Base-by-base conservation (phyloP, 73 alveolate genomes). In the Paramecium biaurelia region DNA sequence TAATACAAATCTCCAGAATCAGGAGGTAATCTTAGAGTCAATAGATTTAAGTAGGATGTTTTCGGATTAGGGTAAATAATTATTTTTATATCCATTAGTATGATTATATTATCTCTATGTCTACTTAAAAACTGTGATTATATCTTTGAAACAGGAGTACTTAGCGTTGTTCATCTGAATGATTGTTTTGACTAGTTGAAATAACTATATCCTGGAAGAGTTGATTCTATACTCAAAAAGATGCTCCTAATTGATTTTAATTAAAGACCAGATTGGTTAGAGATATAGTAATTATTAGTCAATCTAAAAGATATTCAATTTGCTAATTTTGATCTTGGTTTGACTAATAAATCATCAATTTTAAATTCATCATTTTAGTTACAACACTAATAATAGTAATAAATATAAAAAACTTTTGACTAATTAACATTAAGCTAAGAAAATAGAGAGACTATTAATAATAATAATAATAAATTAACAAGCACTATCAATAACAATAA, bases 241-340 rank as follows among this genome's bases (percentile, higher is more conserved):
- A 79, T 79, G 90, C 42, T 79, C 1, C 2, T 47, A 7, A 23
- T 79, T 23, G 90, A 79, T 43, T 47, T 43, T 2, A 79, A 79
- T 79, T 28, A 79, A 45, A 79, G 90, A 79, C 90, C 90, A 42
- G 90, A 79, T 79, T 79, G 90, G 90, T 14, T 43, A 20, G 90
- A 79, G 24, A 21, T 79, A 14, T 20, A 72, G 63, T 14, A 63
- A 12, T 63, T 63, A 7, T 63, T 26, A 30, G 47, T 32, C 14
- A 30, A 63, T 30, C 8, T 24, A 0, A 63, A 63, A 26, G 84
- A 63, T 63, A 30, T 63, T 2, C 84, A 63, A 12, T 30, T 63
- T 15, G 3, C 68, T 53, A 63, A 63, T 30, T 28, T 63, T 24
- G 84, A 63, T 63, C 24, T 63, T 2, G 47, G 84, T 63, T 63